Conservation (phyloP, 176 grass and related monocot genomes). For the Eleusine indica region DNA sequence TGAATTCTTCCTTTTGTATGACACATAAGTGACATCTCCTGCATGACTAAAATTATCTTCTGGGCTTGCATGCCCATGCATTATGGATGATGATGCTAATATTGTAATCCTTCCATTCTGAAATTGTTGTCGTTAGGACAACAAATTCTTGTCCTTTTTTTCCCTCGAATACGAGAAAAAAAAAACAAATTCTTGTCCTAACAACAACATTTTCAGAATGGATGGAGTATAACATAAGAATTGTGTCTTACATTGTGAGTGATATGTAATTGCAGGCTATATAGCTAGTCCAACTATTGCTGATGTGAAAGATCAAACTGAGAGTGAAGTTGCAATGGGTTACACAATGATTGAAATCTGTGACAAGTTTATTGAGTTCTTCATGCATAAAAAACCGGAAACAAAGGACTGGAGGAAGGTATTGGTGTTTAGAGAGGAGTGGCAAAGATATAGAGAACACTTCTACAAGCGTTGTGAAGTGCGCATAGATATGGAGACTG, state of each 20-base stretch:
- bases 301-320: constrained; percentile 44
- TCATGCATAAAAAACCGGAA: constrained; percentile 79
- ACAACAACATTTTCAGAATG: too few relatives aligned
- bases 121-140: too few relatives aligned
- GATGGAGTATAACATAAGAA: background rate
- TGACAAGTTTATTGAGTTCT: constrained; percentile 85
- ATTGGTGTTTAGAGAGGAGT: constrained; percentile 89
- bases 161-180: too few relatives aligned
- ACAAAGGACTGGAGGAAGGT: constrained; percentile 95
- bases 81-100: background rate
- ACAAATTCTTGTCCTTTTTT: too few relatives aligned
- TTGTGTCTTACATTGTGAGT: constrained; percentile 15
- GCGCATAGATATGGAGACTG: constrained; percentile 58
- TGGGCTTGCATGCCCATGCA: background rate
- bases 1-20: background rate
- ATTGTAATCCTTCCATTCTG: background rate
- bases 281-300: constrained; percentile 28
- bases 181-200: too few relatives aligned
- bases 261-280: constrained; percentile 38
- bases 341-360: constrained; percentile 92
- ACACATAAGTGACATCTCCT: background rate
- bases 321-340: constrained; percentile 63
- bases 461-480: constrained; percentile 61
- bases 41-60: background rate
- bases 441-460: constrained; percentile 68